These are phyloP conservation scores for Patellifolia procumbens DNA, from an alignment of 179 eudicot species.

Conservation along the genomic window DNA sequence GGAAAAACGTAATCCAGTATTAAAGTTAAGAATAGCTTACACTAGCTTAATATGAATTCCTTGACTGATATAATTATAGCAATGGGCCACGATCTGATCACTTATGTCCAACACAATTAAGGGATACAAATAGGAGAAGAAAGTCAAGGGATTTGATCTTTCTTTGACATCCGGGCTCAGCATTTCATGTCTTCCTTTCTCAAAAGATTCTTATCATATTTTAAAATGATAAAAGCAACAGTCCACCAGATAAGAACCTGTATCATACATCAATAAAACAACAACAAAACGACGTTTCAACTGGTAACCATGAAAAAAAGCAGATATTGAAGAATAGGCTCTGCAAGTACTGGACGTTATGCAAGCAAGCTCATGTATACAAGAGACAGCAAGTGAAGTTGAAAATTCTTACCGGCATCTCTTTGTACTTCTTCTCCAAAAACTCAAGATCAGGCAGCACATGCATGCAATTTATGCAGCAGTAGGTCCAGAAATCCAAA, in stretches of 20 bases:
- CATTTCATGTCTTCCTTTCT: neutral
- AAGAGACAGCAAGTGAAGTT: conserved; percentile 19
- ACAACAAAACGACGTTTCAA: neutral
- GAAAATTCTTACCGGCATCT: conserved; percentile 66
- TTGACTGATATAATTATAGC: neutral
- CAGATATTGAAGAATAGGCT: conserved; percentile 1
- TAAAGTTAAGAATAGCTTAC: neutral
- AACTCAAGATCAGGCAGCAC: conserved; percentile 94
- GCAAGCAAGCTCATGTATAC: neutral
- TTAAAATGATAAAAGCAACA: neutral
- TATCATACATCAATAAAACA: neutral
- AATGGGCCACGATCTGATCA: neutral
- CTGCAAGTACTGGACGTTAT: conserved; percentile 1
- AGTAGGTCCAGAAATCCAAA: conserved; percentile 98
- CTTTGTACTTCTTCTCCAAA: conserved; percentile 91
- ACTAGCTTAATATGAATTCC: neutral
- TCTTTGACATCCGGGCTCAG: neutral
- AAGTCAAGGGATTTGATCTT: neutral
- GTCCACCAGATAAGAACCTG: neutral
- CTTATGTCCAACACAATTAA: neutral
- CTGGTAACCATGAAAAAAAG: conserved; percentile 11
- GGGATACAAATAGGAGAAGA: neutral
- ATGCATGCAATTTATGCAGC: conserved; percentile 98
- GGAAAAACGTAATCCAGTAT: conserved; percentile 15
- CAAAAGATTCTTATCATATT: neutral